Evolutionary conservation across 2,329 filamentous ascomycete genomes (phyloP).

Genomic region (Pestalotiopsis sp.): DNA sequence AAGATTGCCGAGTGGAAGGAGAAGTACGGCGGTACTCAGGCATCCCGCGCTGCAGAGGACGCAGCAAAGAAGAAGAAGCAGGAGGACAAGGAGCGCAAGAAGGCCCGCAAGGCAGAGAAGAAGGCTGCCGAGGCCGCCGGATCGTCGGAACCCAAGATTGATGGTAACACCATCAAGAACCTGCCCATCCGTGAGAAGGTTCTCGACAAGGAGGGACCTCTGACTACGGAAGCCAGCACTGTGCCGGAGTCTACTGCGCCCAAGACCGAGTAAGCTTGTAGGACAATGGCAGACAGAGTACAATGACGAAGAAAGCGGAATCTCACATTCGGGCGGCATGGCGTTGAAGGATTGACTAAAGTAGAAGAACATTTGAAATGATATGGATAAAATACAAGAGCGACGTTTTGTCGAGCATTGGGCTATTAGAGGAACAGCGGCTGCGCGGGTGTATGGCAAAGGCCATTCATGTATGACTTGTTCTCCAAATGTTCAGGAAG

Average conservation of each 20-base stretch:
- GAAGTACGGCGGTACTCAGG: constrained; percentile 52
- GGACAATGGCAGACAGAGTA: background rate
- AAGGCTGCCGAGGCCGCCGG: constrained; percentile 19
- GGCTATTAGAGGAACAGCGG: background rate
- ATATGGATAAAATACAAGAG: background rate
- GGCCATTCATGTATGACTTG: background rate
- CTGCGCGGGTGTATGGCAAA: background rate
- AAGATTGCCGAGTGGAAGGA: constrained; percentile 74
- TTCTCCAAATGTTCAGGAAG: background rate
- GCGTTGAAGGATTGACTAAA: constrained; percentile 4
- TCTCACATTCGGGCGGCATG: background rate
- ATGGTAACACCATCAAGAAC: constrained; percentile 25
- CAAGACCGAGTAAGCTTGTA: constrained; percentile 13
- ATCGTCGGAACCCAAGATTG: constrained; percentile 20
- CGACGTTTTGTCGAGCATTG: background rate
- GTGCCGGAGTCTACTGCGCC: constrained; percentile 20
- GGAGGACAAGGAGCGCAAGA: constrained; percentile 33
- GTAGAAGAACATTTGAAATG: background rate
- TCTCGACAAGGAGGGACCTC: constrained; percentile 26
- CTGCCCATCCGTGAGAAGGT: constrained; percentile 33
- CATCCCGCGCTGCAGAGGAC: constrained; percentile 28
- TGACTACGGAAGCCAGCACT: constrained; percentile 18
- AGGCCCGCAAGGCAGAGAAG: constrained; percentile 28
- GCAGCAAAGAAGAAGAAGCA: constrained; percentile 34
- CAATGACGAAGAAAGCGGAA: background rate